Evolutionary conservation across 371 early-diverging fungal genomes (phyloP).

Genomic region (Sanchytrium tribonematis): DNA sequence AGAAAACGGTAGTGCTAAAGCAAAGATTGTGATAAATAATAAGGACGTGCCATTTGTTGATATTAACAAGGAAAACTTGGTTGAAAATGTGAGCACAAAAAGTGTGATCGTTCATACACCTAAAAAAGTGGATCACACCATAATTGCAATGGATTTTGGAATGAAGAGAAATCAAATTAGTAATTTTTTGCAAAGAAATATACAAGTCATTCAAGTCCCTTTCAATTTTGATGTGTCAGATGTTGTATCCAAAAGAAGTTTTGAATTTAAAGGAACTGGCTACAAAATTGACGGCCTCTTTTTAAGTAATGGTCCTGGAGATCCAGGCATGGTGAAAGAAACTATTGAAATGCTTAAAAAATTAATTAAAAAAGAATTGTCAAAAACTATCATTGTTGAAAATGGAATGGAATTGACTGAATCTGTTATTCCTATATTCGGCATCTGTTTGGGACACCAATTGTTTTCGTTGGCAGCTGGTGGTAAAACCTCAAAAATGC

Average conservation of each 20-base stretch:
- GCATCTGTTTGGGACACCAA: slow-evolving; percentile 92
- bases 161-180: slow-evolving; percentile 93
- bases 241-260: slow-evolving; percentile 27
- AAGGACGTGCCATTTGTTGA: slow-evolving; percentile 18
- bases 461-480: slow-evolving; percentile 71
- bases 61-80: slow-evolving; percentile 65
- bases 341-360: slow-evolving; percentile 39
- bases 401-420: no score
- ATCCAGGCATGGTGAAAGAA: slow-evolving; percentile 45
- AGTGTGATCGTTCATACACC: slow-evolving; percentile 31
- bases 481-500: slow-evolving; percentile 71
- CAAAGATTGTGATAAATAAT: slow-evolving; percentile 43
- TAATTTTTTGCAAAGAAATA: slow-evolving; percentile 70
- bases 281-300: no score
- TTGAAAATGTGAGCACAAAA: slow-evolving; percentile 66
- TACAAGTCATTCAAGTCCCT: slow-evolving; percentile 72
- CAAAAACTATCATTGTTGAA: no score
- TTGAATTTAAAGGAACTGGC: no score
- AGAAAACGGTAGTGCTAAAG: slow-evolving; percentile 56
- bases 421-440: slow-evolving; percentile 80
- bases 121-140: slow-evolving; percentile 44
- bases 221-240: slow-evolving; percentile 66
- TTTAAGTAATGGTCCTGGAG: slow-evolving; percentile 88
- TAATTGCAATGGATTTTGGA: slow-evolving; percentile 79
- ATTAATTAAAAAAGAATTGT: slow-evolving; percentile 28